phyloP scores from a whole-genome alignment of 1,284 basidiomycete species.

The Boletellus sp. region DNA sequence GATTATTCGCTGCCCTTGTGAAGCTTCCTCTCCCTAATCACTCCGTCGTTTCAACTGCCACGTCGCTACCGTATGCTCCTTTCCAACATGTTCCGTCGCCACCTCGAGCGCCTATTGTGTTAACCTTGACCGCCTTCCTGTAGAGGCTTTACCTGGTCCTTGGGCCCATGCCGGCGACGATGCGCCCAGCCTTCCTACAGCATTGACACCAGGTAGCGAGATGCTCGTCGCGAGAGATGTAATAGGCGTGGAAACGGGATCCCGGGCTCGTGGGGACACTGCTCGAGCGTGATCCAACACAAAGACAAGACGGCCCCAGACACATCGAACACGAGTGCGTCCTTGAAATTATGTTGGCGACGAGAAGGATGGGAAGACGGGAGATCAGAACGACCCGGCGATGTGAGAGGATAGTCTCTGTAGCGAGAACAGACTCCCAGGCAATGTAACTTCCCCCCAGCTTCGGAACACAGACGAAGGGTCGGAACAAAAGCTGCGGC shows the following conservation, averaged over 20 bases:
- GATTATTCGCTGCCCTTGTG: background rate
- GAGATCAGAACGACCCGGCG: conserved; percentile 34
- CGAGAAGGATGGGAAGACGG: conserved; percentile 35
- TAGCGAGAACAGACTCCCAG: conserved; percentile 39
- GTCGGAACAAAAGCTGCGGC: conserved; percentile 36
- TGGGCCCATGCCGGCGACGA: conserved; percentile 15
- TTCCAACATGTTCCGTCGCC: conserved; percentile 39
- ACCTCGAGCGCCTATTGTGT: conserved; percentile 40
- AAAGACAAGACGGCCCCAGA: conserved; percentile 54
- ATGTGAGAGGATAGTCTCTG: conserved; percentile 31
- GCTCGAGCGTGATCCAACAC: conserved; percentile 49
- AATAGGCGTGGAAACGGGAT: conserved; percentile 33
- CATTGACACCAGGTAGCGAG: conserved; percentile 43
- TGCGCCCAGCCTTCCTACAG: conserved; percentile 31
- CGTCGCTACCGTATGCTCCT: conserved; percentile 56
- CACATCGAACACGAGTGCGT: conserved; percentile 65
- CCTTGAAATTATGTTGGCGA: conserved; percentile 50
- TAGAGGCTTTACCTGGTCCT: conserved; percentile 1
- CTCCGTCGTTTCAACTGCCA: conserved; percentile 59
- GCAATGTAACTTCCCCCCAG: conserved; percentile 35
- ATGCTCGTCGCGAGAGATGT: conserved; percentile 41
- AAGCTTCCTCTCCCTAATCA: conserved; percentile 47
- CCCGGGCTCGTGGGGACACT: conserved; percentile 28
- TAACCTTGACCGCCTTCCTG: conserved; percentile 31
- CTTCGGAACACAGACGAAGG: conserved; percentile 61